Percentiles rank a stretch among this genome's conserved stretches.
Evolutionary conservation across 345 rosid genomes (phyloP).

Genomic region (Atalantia buxifolia): DNA sequence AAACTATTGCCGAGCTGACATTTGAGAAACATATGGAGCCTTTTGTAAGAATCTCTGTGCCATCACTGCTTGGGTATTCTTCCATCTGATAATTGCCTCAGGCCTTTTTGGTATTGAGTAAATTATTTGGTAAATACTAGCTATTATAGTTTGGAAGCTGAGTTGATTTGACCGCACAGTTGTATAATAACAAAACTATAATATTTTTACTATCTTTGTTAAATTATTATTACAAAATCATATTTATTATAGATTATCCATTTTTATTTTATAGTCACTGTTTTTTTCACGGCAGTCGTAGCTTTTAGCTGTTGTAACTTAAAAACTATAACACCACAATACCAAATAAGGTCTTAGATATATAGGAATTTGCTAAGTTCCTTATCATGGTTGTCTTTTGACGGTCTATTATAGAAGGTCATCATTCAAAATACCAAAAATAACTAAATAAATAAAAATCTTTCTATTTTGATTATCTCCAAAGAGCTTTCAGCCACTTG

Average conservation of each 20-base stretch:
- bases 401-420: not conserved
- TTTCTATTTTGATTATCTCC: not conserved
- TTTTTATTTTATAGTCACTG: too few species aligned
- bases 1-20: constrained; percentile 19
- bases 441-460: not conserved
- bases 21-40: constrained; percentile 31
- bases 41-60: constrained; percentile 29
- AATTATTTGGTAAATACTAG: too few species aligned
- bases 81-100: not conserved
- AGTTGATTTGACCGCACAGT: too few species aligned
- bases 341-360: not conserved
- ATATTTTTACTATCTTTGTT: too few species aligned
- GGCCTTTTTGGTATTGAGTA: too few species aligned
- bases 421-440: not conserved
- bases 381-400: constrained; percentile 1
- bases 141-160: too few species aligned
- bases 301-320: too few species aligned
- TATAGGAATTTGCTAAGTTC: not conserved
- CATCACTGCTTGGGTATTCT: not conserved
- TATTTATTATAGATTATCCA: too few species aligned
- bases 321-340: too few species aligned
- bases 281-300: too few species aligned
- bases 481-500: not conserved
- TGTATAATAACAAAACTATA: too few species aligned
- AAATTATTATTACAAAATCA: too few species aligned